Evolutionary conservation across 768 basidiomycete genomes (phyloP).

Genomic region (Collybia sordida): DNA sequence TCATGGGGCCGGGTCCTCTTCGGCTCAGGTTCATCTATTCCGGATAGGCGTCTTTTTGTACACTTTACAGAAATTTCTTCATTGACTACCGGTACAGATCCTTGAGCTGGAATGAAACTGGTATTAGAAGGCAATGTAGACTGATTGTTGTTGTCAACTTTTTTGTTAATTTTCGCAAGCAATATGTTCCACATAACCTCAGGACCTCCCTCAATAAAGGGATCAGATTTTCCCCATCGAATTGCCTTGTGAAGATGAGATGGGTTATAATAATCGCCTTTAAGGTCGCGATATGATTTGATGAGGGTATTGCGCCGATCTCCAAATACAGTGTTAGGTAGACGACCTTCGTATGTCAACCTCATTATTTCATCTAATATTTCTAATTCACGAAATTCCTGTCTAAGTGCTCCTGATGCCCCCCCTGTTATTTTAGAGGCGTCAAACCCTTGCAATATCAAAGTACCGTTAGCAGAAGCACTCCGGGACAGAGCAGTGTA

Average conservation of each 20-base stretch:
- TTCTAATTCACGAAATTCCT: constrained; percentile 34
- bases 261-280: constrained; percentile 5
- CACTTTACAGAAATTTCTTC: too few species aligned
- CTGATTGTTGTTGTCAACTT: too few species aligned
- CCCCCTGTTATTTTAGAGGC: constrained; percentile 21
- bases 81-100: too few species aligned
- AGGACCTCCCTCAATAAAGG: background rate
- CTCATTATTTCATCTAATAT: constrained; percentile 33
- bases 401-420: constrained; percentile 22
- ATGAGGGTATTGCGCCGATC: constrained; percentile 20
- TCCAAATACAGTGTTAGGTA: constrained; percentile 12
- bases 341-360: constrained; percentile 15
- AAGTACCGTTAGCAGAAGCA: constrained; percentile 22
- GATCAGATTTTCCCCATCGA: background rate
- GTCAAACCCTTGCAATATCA: constrained; percentile 20
- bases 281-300: background rate
- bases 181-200: background rate
- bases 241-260: background rate
- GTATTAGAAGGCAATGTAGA: too few species aligned
- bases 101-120: too few species aligned
- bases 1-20: too few species aligned
- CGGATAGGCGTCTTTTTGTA: too few species aligned
- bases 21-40: too few species aligned
- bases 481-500: constrained; percentile 29
- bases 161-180: too few species aligned